Conservation (phyloP, 2,329 filamentous ascomycete species). For the Talaromyces amestolkiae region DNA sequence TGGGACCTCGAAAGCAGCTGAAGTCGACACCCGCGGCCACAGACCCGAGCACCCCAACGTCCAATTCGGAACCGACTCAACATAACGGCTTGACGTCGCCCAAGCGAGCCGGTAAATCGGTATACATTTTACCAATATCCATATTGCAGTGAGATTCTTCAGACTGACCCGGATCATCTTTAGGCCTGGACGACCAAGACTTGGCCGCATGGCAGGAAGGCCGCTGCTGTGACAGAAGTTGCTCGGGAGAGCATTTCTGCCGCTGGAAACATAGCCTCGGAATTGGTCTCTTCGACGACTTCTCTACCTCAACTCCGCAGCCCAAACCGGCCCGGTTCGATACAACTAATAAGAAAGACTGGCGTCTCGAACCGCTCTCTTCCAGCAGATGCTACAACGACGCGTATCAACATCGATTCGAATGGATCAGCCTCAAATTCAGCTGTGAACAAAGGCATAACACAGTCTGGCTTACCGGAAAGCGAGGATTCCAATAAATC, state of each 20-base stretch:
- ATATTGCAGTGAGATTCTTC: not conserved
- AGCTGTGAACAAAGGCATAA: slow-evolving; percentile 21
- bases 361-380: slow-evolving; percentile 44
- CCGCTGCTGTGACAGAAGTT: slow-evolving; percentile 49
- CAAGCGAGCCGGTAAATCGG: slow-evolving; percentile 28
- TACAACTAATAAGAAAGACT: slow-evolving; percentile 45
- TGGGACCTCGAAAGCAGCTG: slow-evolving; percentile 45
- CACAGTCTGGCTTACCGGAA: slow-evolving; percentile 15
- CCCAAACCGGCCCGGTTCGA: slow-evolving; percentile 34
- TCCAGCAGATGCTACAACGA: slow-evolving; percentile 46
- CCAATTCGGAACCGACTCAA: slow-evolving; percentile 23
- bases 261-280: slow-evolving; percentile 38
- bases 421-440: slow-evolving; percentile 36
- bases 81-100: slow-evolving; percentile 27
- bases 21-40: slow-evolving; percentile 39
- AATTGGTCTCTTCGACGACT: slow-evolving; percentile 34
- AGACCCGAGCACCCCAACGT: slow-evolving; percentile 29
- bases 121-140: slow-evolving; percentile 29
- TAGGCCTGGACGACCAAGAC: slow-evolving; percentile 47
- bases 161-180: not conserved
- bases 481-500: not conserved
- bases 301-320: slow-evolving; percentile 28
- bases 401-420: slow-evolving; percentile 46
- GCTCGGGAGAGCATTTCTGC: slow-evolving; percentile 50
- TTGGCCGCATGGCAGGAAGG: slow-evolving; percentile 48